Base-by-base conservation (phyloP, 768 basidiomycete genomes). In the Boletus tomentosulus region DNA sequence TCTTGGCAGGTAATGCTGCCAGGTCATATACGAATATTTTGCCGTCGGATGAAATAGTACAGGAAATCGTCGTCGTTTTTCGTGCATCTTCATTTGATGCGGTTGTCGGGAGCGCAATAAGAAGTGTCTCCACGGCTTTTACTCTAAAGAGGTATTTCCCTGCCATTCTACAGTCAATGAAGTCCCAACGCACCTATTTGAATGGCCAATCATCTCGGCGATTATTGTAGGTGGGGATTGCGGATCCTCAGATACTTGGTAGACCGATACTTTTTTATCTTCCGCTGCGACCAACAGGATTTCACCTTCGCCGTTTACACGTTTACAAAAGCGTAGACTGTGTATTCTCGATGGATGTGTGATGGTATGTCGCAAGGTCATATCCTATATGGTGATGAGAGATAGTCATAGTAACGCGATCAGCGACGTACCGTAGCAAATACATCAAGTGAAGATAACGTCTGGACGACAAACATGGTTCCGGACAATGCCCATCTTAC, bases 21-120 rank as follows among this genome's bases (percentile, higher is more conserved):
- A 92, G 71, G 66, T 94, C 86, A 68, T 86, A 93, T 19, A 94
- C 64, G 57, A 84, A 81, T 52, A 94, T 80, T 54, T 83, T 82
- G 7, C 97, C 97, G 55, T 98, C 97, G 0, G 96, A 97, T 0
- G 94, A 98, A 15, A 83, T 84, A 3, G 92, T 89, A 58, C 84
- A 81, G 3, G 83, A 79, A 24, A 89, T 73, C 0, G 83, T 89
- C 10, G 85, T 89, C 8, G 76, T 75, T 42, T 58, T 60, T 31
- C 67, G 66, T 16, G 48, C 16, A 28, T 60, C 62, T 16, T 64
- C 16, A 48, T 39, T 48, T 9, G 46, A 35, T 49, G 41, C 4
- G 31, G 62, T 54, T 12, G 66, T 56, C 4, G 84, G 86, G 24
- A 85, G 77, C 3, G 81, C 75, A 53, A 92, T 80, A 6, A 71